phyloP scores from a whole-genome alignment of 1,284 basidiomycete genomes.

The Pseudozyma pruni region DNA sequence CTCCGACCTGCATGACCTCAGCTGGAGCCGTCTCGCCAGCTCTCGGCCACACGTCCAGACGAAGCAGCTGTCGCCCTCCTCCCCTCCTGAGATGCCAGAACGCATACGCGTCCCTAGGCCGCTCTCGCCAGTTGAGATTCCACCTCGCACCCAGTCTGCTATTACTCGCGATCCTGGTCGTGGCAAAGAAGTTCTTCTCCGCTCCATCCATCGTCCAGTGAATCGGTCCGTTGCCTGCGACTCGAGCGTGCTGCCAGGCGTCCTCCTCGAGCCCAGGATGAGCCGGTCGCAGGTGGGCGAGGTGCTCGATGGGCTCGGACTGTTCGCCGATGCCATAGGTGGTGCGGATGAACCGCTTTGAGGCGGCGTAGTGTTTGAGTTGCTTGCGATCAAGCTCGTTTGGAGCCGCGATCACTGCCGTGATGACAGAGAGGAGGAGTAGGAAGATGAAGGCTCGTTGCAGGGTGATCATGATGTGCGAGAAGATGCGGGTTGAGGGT shows the following conservation, averaged over 20 bases:
- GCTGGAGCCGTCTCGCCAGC: no score
- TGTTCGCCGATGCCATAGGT: background rate
- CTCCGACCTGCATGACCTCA: no score
- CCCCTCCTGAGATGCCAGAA: no score
- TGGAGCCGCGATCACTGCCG: background rate
- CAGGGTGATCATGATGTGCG: no score
- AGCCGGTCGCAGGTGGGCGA: background rate
- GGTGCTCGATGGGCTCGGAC: background rate
- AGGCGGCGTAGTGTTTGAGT: background rate
- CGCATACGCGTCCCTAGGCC: no score
- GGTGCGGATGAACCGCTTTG: background rate
- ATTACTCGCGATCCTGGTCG: slow-evolving; percentile 1
- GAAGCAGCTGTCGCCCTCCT: no score
- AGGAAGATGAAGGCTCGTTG: background rate
- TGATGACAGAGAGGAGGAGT: background rate
- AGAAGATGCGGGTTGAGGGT: no score
- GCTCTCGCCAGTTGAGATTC: no score
- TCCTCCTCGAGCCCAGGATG: slow-evolving; percentile 1
- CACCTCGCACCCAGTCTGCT: background rate
- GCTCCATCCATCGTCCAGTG: background rate
- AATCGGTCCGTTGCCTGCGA: background rate
- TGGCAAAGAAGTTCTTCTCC: slow-evolving; percentile 2
- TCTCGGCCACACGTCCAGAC: no score
- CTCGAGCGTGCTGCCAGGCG: background rate
- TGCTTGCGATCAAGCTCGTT: background rate